These are phyloP conservation scores for Endogone sp. DNA, from an alignment of 192 early-diverging fungal genomes.

Conservation along the genomic window DNA sequence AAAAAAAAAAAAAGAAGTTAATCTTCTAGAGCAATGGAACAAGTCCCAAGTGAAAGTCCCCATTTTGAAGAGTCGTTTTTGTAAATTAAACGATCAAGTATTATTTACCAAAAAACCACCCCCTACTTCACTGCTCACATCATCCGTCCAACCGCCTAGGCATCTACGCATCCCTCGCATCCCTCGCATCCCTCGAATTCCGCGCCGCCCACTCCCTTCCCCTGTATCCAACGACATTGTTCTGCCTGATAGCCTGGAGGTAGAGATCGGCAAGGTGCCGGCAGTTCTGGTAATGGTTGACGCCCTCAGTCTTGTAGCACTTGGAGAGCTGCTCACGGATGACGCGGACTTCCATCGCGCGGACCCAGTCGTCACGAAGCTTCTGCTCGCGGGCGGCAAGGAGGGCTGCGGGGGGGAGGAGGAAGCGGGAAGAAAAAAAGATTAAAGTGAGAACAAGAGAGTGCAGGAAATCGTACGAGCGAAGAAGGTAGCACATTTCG, in stretches of 20 bases:
- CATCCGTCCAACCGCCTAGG: too few species aligned
- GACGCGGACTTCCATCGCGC: constrained; percentile 81
- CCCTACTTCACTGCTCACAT: too few species aligned
- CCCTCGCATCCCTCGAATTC: too few species aligned
- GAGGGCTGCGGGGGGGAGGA: constrained; percentile 31
- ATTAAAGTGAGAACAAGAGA: not conserved
- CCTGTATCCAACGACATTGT: constrained; percentile 50
- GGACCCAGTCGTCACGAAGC: constrained; percentile 89
- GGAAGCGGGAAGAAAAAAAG: not conserved
- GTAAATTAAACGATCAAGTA: too few species aligned
- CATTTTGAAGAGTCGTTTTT: too few species aligned
- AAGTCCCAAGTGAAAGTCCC: too few species aligned
- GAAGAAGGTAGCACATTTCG: not conserved
- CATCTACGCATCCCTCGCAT: too few species aligned
- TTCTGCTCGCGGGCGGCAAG: constrained; percentile 71
- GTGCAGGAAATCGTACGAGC: not conserved
- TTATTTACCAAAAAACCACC: too few species aligned
- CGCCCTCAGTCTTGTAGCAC: constrained; percentile 91
- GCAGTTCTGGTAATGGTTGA: constrained; percentile 94
- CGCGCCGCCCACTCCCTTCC: too few species aligned
- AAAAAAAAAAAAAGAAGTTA: too few species aligned
- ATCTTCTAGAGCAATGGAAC: too few species aligned
- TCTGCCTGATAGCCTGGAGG: constrained; percentile 56
- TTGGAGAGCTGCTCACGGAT: constrained; percentile 82
- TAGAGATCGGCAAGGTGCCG: constrained; percentile 78